Evolutionary conservation across 805 yeast species (phyloP).

Genomic region (Yarrowia alimentaria): DNA sequence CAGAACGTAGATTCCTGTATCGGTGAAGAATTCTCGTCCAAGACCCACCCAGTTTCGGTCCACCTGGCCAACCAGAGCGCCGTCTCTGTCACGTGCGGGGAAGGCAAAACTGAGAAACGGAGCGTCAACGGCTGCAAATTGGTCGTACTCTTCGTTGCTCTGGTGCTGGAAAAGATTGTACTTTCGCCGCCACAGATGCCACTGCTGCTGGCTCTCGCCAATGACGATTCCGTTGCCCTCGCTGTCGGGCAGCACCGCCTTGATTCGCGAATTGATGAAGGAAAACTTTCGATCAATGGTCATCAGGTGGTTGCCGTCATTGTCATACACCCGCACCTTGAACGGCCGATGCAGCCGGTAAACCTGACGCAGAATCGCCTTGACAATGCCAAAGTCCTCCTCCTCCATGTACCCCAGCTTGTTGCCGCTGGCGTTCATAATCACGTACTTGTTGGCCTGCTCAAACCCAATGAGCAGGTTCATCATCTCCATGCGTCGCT

Average conservation of each 20-base stretch:
- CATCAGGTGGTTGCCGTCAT: constrained; percentile 39
- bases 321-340: constrained; percentile 41
- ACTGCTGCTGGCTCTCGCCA: constrained; percentile 87
- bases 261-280: constrained; percentile 83
- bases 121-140: constrained; percentile 85
- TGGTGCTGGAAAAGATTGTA: constrained; percentile 66
- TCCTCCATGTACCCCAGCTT: constrained; percentile 80
- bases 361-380: constrained; percentile 76
- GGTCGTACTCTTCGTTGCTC: constrained; percentile 52
- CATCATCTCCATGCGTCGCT: constrained; percentile 84
- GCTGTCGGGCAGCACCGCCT: constrained; percentile 57
- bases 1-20: constrained; percentile 87
- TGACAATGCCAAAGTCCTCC: constrained; percentile 66
- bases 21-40: constrained; percentile 89
- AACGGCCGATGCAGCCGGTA: constrained; percentile 82
- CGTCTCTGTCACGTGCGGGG: constrained; percentile 62
- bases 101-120: constrained; percentile 85
- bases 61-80: constrained; percentile 66
- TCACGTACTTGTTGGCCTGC: constrained; percentile 74
- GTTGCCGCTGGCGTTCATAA: constrained; percentile 71
- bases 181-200: constrained; percentile 92
- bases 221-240: constrained; percentile 50
- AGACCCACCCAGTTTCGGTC: constrained; percentile 95
- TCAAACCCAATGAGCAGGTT: constrained; percentile 85
- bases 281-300: constrained; percentile 78